Evolutionary conservation across 176 grass and related monocot genomes (phyloP).

Genomic region (barley (Hordeum vulgare)): DNA sequence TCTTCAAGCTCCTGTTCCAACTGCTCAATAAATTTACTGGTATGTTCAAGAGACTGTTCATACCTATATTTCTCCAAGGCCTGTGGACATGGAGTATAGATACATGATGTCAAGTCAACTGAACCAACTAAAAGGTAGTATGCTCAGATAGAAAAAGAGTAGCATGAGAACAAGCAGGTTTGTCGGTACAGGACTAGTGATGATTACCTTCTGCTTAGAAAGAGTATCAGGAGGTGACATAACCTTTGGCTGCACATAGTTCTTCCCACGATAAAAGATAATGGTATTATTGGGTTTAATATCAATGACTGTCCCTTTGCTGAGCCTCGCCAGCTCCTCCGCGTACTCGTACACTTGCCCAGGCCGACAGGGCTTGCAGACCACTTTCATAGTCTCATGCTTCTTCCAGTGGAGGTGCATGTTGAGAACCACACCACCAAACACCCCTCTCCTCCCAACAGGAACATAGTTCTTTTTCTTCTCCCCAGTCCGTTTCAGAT

Average conservation of each 20-base stretch:
- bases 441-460: conserved; percentile 69
- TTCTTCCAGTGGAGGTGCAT: conserved; percentile 92
- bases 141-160: background rate
- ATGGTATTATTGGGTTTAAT: conserved; percentile 60
- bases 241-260: conserved; percentile 63
- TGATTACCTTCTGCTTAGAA: conserved; percentile 72
- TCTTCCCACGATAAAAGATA: conserved; percentile 76
- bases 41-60: conserved; percentile 83
- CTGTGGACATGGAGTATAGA: conserved; percentile 23
- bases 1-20: conserved; percentile 66
- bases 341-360: conserved; percentile 67
- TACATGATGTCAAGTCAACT: background rate
- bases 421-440: conserved; percentile 79
- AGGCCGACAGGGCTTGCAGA: conserved; percentile 60
- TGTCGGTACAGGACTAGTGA: background rate
- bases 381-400: conserved; percentile 65
- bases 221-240: conserved; percentile 72
- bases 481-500: conserved; percentile 57
- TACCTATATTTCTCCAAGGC: conserved; percentile 79
- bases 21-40: conserved; percentile 66
- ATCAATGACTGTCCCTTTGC: conserved; percentile 60
- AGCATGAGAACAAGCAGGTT: background rate
- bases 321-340: conserved; percentile 47
- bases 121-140: background rate
- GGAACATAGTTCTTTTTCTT: conserved; percentile 76